Base-by-base conservation (phyloP, 2,329 filamentous ascomycete species). In the Claviceps maximensis region DNA sequence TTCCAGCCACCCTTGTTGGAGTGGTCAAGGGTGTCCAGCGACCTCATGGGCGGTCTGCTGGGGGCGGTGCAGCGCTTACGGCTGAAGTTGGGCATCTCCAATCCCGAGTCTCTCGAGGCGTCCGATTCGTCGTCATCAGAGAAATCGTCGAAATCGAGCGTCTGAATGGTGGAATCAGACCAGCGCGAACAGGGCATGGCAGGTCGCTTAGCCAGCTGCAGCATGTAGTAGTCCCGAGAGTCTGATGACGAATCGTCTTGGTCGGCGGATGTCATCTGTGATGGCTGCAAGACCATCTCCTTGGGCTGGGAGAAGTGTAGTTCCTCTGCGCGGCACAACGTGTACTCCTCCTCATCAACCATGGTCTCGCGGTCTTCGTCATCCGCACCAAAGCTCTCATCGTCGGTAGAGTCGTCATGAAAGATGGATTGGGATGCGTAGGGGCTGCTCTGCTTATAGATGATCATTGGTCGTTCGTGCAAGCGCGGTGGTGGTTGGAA, bases 1-100 rank as follows among this genome's bases (percentile, higher is more conserved):
- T 73, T 73, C 71, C 70, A 73, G 36, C 71, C 69, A 40, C 69
- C 68, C 17, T 68, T 67, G 63, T 70, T 71, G 57, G 70, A 69
- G 58, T 72, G 63, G 48, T 73, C 69, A 57, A 73, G 64, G 54
- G 62, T 65, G 59, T 70, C 67, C 48, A 67, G 60, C 10, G 66
- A 64, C 59, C 64, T 63, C 61, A 71, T 66, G 13, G 65, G 63
- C n/a, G 70, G 70, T 17, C 70, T 60, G 54, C 60, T 62, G 19
- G 65, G 62, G 12, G 62, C 56, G 6, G 57, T 58, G 51, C 48
- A 55, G 51, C 62, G 61, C 62, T 65, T 65, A 54, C 66, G 65
- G 47, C 67, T 65, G 47, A 70, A 64, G 64, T 69, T 71, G 53
- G 66, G 62, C 49, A 63, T 62, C 27, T 54, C 55, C 41, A 48